Percentiles rank a stretch among this genome's conserved stretches.
phyloP scores from a whole-genome alignment of 1,284 basidiomycete species.

The Mycena sp. region DNA sequence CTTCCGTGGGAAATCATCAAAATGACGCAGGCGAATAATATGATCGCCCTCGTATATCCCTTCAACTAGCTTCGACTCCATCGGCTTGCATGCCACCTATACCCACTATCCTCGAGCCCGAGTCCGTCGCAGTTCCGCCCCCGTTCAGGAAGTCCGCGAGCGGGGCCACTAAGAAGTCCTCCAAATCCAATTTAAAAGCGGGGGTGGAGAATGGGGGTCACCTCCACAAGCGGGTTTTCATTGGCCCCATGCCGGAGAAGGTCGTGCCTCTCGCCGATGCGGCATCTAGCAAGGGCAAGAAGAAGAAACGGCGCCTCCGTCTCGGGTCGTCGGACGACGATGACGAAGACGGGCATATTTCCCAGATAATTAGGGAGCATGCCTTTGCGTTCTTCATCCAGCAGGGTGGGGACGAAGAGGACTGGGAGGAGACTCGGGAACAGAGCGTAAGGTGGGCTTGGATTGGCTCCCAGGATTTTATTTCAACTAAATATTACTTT shows the following conservation, averaged over 20 bases:
- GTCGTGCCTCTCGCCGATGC: conserved; percentile 40
- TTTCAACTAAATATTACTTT: background rate
- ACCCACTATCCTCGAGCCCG: conserved; percentile 22
- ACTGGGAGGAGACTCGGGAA: conserved; percentile 73
- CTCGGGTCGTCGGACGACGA: conserved; percentile 41
- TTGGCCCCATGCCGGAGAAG: conserved; percentile 76
- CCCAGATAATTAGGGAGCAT: conserved; percentile 62
- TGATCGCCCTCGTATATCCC: background rate
- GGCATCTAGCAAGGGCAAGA: conserved; percentile 5
- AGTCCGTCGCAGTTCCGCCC: background rate
- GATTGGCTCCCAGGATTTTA: background rate
- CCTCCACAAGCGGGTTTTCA: conserved; percentile 51
- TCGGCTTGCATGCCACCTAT: conserved; percentile 15
- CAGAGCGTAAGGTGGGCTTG: conserved; percentile 46
- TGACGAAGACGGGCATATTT: conserved; percentile 54
- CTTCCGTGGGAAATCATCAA: background rate
- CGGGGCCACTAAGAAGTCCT: conserved; percentile 4
- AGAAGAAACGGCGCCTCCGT: conserved; percentile 34
- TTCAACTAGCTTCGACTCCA: background rate
- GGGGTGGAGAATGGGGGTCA: conserved; percentile 4
- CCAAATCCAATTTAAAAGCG: background rate
- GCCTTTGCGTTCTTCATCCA: conserved; percentile 73
- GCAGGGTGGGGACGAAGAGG: conserved; percentile 68
- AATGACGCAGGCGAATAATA: conserved; percentile 4
- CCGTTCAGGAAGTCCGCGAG: conserved; percentile 18